Evolutionary conservation across 2,329 filamentous ascomycete genomes (phyloP).

Genomic region (Chalaropsis thielavioides): DNA sequence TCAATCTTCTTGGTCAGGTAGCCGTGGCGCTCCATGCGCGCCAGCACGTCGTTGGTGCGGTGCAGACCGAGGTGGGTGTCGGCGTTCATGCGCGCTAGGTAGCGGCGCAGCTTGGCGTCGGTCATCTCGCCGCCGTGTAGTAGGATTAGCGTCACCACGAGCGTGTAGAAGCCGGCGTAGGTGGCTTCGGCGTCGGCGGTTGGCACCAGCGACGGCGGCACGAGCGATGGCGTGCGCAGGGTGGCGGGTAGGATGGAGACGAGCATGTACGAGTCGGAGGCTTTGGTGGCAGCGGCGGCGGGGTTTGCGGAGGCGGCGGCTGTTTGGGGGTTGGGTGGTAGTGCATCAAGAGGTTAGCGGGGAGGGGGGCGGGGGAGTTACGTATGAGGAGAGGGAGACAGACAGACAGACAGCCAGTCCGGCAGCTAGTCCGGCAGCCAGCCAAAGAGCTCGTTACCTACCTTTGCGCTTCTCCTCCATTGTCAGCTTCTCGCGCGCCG

Average conservation of each 20-base stretch:
- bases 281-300: conserved; percentile 28
- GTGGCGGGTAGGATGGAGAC: conserved; percentile 53
- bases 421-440: too few species aligned
- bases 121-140: conserved; percentile 59
- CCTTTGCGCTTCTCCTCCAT: conserved; percentile 64
- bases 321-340: background rate
- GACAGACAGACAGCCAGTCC: background rate
- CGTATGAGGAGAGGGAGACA: background rate
- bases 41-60: conserved; percentile 60
- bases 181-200: conserved; percentile 55
- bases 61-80: conserved; percentile 60
- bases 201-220: conserved; percentile 52
- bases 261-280: conserved; percentile 62
- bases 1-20: conserved; percentile 69
- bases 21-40: conserved; percentile 62
- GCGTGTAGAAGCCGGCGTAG: conserved; percentile 68
- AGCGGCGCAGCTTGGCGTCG: conserved; percentile 64
- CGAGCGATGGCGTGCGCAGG: conserved; percentile 52
- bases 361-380: background rate
- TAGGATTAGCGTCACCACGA: conserved; percentile 62
- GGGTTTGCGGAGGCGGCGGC: conserved; percentile 9
- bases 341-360: background rate
- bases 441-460: conserved; percentile 23
- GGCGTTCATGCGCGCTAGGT: conserved; percentile 60
- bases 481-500: conserved; percentile 65